phyloP scores from a whole-genome alignment of 73 alveolate genomes.

The Paramecium primaurelia region DNA sequence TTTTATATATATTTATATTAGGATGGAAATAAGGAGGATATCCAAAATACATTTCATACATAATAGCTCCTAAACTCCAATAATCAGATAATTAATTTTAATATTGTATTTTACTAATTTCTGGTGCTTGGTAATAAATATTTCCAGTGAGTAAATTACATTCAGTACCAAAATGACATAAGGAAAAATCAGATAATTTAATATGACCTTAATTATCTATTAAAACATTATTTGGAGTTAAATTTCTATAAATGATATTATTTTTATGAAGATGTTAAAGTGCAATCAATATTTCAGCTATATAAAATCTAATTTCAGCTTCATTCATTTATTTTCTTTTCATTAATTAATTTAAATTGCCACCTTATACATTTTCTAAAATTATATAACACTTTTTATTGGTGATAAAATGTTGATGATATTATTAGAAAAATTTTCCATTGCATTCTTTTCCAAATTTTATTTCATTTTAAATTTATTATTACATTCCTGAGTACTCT shows the following conservation, averaged over 20 bases:
- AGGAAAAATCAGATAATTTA: conserved; percentile 35
- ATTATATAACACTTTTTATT: neutral
- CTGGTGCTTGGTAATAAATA: conserved; percentile 70
- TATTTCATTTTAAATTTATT: neutral
- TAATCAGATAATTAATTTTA: conserved; percentile 41
- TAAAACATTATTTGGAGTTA: conserved; percentile 32
- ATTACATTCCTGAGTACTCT: neutral
- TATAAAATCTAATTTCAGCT: conserved; percentile 28
- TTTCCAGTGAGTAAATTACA: neutral
- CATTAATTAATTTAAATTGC: neutral
- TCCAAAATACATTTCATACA: conserved; percentile 88
- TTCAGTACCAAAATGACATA: neutral
- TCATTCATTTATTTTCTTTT: neutral
- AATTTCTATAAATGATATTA: conserved; percentile 42
- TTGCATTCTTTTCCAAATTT: neutral
- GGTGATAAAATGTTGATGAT: neutral
- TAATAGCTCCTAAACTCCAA: conserved; percentile 73
- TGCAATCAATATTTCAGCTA: conserved; percentile 47
- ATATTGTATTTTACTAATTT: conserved; percentile 41
- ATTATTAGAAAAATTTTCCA: neutral
- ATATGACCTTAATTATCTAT: conserved; percentile 42
- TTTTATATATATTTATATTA: neutral
- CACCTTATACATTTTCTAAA: neutral
- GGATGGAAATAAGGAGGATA: conserved; percentile 74
- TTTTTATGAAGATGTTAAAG: conserved; percentile 17